Conservation (phyloP, 495 filamentous ascomycete species). For the Venustampulla echinocandica region DNA sequence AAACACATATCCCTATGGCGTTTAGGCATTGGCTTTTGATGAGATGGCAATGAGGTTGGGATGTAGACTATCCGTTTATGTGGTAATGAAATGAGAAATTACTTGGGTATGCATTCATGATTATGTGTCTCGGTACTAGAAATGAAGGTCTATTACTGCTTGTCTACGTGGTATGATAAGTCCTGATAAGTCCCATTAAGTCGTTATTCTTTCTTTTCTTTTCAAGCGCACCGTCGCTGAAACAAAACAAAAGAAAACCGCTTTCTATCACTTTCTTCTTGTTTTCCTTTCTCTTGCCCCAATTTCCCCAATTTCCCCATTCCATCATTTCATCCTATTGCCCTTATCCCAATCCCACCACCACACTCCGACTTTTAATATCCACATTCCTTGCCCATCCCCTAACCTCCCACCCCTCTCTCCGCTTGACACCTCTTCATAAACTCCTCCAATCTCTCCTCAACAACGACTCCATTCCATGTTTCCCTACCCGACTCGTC, state of each 20-base stretch:
- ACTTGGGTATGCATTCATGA: too few relatives aligned
- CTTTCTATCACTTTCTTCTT: background rate
- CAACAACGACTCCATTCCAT: conserved; percentile 64
- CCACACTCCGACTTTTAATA: background rate
- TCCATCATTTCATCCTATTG: background rate
- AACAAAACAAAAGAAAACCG: too few relatives aligned
- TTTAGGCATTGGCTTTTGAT: too few relatives aligned
- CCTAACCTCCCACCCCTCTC: background rate
- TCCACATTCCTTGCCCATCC: background rate
- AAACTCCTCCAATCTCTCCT: conserved; percentile 46
- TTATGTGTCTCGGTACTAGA: too few relatives aligned
- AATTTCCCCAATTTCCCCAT: background rate
- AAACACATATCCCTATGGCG: too few relatives aligned
- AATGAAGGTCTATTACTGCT: too few relatives aligned
- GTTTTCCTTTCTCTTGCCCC: background rate
- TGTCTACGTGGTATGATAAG: too few relatives aligned
- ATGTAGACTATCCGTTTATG: too few relatives aligned
- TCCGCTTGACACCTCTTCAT: conserved; percentile 13
- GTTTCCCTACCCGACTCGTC: conserved; percentile 50
- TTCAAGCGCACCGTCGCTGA: background rate
- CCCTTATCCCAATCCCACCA: too few relatives aligned
- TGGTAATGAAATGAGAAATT: too few relatives aligned
- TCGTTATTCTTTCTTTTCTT: background rate
- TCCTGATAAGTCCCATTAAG: background rate
- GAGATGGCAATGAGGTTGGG: too few relatives aligned